phyloP scores from a whole-genome alignment of 2,329 filamentous ascomycete genomes.

The Botrytis medusae region DNA sequence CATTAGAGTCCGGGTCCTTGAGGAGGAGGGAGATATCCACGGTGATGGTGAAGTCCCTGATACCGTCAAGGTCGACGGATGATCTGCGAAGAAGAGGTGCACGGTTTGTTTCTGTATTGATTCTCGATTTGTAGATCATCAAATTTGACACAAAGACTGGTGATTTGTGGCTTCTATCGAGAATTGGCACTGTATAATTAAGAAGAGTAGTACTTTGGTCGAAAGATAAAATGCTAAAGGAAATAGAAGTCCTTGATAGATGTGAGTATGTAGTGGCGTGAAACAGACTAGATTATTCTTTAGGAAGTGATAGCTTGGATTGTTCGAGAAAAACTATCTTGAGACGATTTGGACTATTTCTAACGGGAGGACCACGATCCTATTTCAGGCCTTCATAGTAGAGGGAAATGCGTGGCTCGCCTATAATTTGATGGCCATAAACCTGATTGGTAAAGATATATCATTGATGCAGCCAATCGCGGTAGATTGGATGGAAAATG shows the following conservation, averaged over 20 bases:
- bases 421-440: constrained; percentile 43
- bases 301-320: constrained; percentile 28
- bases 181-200: constrained; percentile 24
- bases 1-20: constrained; percentile 72
- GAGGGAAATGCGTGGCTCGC: constrained; percentile 44
- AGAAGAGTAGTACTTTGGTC: constrained; percentile 23
- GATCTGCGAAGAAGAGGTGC: constrained; percentile 34
- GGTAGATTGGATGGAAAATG: constrained; percentile 40
- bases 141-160: constrained; percentile 25
- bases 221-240: constrained; percentile 27
- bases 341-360: constrained; percentile 35
- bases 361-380: constrained; percentile 37
- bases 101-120: constrained; percentile 25
- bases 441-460: constrained; percentile 48
- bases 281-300: constrained; percentile 34
- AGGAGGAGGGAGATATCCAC: constrained; percentile 95
- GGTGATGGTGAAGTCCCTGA: constrained; percentile 56
- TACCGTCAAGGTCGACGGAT: constrained; percentile 41
- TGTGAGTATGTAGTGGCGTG: constrained; percentile 33
- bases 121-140: constrained; percentile 11
- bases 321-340: constrained; percentile 35
- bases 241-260: constrained; percentile 28
- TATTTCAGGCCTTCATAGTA: constrained; percentile 43
- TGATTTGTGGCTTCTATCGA: constrained; percentile 27
- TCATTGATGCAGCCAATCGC: constrained; percentile 44